Conservation (phyloP, 306 rosid species). For the Fragaria ananassa region DNA sequence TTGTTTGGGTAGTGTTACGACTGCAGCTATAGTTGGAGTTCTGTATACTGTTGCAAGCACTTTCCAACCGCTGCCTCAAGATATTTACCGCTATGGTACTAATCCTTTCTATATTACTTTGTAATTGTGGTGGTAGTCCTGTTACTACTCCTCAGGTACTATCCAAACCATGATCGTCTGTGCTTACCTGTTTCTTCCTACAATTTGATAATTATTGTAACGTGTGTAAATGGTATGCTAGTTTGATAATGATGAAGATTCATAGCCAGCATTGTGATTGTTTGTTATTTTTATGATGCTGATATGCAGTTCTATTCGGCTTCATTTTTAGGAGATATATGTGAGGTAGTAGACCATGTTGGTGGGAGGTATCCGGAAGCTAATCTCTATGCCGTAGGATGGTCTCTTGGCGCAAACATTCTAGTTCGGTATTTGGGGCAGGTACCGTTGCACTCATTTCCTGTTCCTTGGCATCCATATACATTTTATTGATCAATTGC, state of each 20-base stretch:
- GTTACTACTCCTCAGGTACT: constrained; percentile 86
- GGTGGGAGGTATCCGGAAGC: constrained; percentile 60
- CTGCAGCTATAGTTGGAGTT: too few relatives aligned
- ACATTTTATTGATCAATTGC: not conserved
- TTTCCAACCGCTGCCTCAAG: too few relatives aligned
- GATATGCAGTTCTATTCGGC: constrained; percentile 95
- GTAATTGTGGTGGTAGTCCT: constrained; percentile 85
- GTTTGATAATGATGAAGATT: not conserved
- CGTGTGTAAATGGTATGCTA: not conserved
- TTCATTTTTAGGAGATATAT: constrained; percentile 80
- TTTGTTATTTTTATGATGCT: constrained; percentile 20
- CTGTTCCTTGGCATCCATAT: not conserved
- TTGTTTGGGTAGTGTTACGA: too few relatives aligned
- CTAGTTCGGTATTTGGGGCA: constrained; percentile 87
- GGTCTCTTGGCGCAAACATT: constrained; percentile 98
- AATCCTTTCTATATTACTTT: too few relatives aligned
- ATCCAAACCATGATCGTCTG: not conserved
- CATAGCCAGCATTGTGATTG: constrained; percentile 19
- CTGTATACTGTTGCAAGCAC: too few relatives aligned
- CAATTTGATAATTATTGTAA: not conserved
- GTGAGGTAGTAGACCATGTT: constrained; percentile 77
- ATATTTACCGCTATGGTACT: too few relatives aligned
- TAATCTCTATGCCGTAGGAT: constrained; percentile 78
- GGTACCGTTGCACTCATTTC: constrained; percentile 34
- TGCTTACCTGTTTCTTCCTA: not conserved